Percentiles rank a stretch among this genome's conserved stretches.
phyloP scores from a whole-genome alignment of 768 basidiomycete genomes.

The Brasilioporus rufonigricans region DNA sequence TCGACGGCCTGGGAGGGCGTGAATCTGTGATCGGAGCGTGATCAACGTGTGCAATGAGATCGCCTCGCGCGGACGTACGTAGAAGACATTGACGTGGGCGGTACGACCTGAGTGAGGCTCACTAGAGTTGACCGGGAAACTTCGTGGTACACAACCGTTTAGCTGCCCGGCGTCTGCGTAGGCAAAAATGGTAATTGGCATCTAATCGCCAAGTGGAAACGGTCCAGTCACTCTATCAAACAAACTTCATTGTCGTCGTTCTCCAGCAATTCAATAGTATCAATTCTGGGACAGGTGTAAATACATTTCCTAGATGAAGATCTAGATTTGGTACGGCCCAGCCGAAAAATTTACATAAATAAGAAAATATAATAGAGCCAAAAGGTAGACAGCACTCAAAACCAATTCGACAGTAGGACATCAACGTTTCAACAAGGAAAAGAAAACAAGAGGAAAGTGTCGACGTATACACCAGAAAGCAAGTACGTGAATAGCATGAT shows the following conservation, averaged over 20 bases:
- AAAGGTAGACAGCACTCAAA: constrained; percentile 3
- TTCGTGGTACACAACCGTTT: neutral
- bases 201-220: too few relatives aligned
- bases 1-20: constrained; percentile 56
- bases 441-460: constrained; percentile 14
- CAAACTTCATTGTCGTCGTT: neutral
- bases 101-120: neutral
- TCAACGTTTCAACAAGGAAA: constrained; percentile 10
- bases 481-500: constrained; percentile 13
- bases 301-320: neutral
- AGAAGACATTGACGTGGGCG: constrained; percentile 19
- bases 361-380: neutral
- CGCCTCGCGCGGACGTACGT: constrained; percentile 16
- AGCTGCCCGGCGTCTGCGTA: neutral
- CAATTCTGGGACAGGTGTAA: neutral
- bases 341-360: constrained; percentile 9
- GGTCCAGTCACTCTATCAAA: too few relatives aligned
- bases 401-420: constrained; percentile 3
- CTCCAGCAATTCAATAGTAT: neutral
- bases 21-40: constrained; percentile 40
- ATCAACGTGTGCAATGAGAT: constrained; percentile 2
- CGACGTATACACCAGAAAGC: constrained; percentile 12
- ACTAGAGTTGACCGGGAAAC: neutral
- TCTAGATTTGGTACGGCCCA: constrained; percentile 10
- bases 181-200: neutral